A percentile compares a stretch with the other conserved stretches of the same genome.
These are phyloP conservation scores for Ganoderma sp. DNA, from an alignment of 1,284 basidiomycete genomes.

Conservation along the genomic window DNA sequence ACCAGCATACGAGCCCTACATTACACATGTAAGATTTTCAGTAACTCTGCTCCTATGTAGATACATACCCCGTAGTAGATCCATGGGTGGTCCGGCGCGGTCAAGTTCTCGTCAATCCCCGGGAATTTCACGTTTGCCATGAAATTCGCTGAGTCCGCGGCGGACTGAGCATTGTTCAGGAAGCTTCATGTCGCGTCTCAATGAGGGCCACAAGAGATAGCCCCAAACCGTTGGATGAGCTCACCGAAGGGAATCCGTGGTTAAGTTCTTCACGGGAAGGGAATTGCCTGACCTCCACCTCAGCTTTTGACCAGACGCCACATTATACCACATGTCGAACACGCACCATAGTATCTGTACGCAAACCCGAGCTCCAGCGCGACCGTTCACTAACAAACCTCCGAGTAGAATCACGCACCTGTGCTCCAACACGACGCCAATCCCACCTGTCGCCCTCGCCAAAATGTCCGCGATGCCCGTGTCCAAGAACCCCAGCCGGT, in stretches of 20 bases:
- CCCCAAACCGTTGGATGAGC: background rate
- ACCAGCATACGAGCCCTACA: constrained; percentile 87
- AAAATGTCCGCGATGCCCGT: constrained; percentile 90
- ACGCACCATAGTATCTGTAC: constrained; percentile 48
- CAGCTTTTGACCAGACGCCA: background rate
- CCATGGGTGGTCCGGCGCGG: constrained; percentile 79
- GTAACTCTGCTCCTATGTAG: background rate
- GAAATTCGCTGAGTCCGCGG: constrained; percentile 93
- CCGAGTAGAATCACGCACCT: constrained; percentile 43
- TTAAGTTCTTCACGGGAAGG: constrained; percentile 78
- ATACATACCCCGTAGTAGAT: constrained; percentile 89
- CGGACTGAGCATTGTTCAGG: constrained; percentile 88
- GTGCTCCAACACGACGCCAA: constrained; percentile 92
- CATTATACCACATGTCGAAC: background rate
- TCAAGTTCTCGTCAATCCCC: constrained; percentile 73
- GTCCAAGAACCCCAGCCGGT: constrained; percentile 73
- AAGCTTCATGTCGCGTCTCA: constrained; percentile 53
- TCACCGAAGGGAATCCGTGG: constrained; percentile 79
- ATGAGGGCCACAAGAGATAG: background rate
- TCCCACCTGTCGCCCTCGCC: constrained; percentile 80
- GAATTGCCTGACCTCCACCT: constrained; percentile 65
- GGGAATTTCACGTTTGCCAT: constrained; percentile 81
- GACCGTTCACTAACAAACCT: background rate
- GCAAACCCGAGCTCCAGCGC: constrained; percentile 56
- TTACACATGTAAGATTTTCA: background rate